Evolutionary conservation across 768 basidiomycete species (phyloP).

Genomic region (Podaxis sp.): DNA sequence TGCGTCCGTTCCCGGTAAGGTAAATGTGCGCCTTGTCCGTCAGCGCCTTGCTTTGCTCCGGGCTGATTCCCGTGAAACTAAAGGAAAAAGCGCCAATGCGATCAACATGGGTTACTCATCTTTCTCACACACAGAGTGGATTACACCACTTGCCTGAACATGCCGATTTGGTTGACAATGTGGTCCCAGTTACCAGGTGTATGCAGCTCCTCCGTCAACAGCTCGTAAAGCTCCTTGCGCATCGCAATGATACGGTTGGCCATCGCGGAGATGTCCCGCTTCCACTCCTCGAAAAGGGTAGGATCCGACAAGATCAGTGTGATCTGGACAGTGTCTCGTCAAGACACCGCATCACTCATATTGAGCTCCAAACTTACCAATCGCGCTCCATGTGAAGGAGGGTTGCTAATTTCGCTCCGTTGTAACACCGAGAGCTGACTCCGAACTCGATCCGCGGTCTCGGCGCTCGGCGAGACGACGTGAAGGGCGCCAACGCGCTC

Average conservation of each 20-base stretch:
- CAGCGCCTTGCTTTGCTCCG: constrained; percentile 64
- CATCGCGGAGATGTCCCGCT: constrained; percentile 88
- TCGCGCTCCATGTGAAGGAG: constrained; percentile 88
- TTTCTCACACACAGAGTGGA: not conserved
- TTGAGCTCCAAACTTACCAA: constrained; percentile 53
- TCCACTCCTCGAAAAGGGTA: constrained; percentile 85
- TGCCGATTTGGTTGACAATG: constrained; percentile 93
- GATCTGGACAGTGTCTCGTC: constrained; percentile 43
- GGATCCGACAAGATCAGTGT: constrained; percentile 77
- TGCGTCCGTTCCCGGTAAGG: constrained; percentile 83
- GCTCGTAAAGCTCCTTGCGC: constrained; percentile 74
- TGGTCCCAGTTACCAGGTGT: constrained; percentile 97
- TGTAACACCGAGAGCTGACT: constrained; percentile 91
- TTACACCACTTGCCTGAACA: constrained; percentile 75
- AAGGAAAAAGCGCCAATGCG: constrained; percentile 13
- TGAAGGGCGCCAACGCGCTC: constrained; percentile 96
- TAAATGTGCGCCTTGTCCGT: constrained; percentile 79
- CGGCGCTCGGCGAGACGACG: constrained; percentile 62
- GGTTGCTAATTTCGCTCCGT: constrained; percentile 94
- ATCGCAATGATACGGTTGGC: constrained; percentile 89
- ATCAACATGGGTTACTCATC: constrained; percentile 5
- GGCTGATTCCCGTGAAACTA: constrained; percentile 83
- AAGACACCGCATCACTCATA: constrained; percentile 1
- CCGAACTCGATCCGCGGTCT: constrained; percentile 70
- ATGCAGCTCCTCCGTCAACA: constrained; percentile 75